Base-by-base conservation (phyloP, 2,329 filamentous ascomycete species). In the Ceratocystis ficicola region DNA sequence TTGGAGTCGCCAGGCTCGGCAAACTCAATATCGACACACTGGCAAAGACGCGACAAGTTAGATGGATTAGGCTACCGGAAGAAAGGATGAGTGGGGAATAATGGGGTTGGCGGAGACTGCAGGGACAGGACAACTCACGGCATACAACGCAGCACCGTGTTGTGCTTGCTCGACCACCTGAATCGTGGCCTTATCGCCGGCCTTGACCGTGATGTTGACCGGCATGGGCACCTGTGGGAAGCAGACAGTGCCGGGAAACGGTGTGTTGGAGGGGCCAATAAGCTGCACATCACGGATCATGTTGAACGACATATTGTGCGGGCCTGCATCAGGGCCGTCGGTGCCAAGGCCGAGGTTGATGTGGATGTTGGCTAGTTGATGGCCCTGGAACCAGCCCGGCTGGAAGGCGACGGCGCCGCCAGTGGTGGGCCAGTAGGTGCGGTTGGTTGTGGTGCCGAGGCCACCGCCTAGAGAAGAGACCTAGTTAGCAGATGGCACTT, bases 1-100 rank as follows among this genome's bases (percentile, higher is more conserved):
- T 76, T 77, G 48, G 76, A 69, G 73, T 95, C 87, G 71, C 84
- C 78, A 28, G 89, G 88, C 1, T 91, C 88, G 61, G 87, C 89
- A 71, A 97, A 95, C 60, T 88, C 93, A 72, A 97, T 95, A 73
- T 97, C 93, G 70, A 95, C 92, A 73, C 94, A 97, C 90, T 96
- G 36, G 36, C 28, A 15, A 2, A 15, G 36, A 41, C 32, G 32
- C 3, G 32, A 36, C 10, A 10, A 10, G 36, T 41, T 41, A 41
- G 36, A 36, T 12, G 3, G 32, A 36, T 36, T 36, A 36, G 32
- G 32, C 32, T 10, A 36, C 10, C 2, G 41, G 44, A 17, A 28
- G 15, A 44, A 25, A 36, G 10, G 8, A 12, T 36, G 32, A 12
- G 32, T 36, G 55, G 15, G 55, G 5, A 7, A 3, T 5, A 28